Evolutionary conservation across 2,329 filamentous ascomycete genomes (phyloP).

Genomic region (Waltergamsia citrina): DNA sequence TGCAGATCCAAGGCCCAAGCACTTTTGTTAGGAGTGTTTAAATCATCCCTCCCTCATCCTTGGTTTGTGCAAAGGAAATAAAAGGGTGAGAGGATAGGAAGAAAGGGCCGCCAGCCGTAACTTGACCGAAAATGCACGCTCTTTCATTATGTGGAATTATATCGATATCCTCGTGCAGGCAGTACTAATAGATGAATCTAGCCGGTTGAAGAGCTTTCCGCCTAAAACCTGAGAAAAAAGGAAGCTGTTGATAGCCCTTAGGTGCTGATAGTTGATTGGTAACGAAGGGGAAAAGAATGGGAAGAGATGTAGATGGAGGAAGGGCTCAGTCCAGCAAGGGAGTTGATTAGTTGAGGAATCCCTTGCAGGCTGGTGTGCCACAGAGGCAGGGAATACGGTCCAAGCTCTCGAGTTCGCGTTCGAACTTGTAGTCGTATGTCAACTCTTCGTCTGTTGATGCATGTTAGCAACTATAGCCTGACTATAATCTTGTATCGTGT

Average conservation of each 20-base stretch:
- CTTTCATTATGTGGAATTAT: too few relatives aligned
- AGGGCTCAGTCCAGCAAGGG: not conserved
- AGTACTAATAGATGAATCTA: too few relatives aligned
- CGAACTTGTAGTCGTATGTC: conserved; percentile 99
- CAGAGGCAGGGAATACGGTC: conserved; percentile 97
- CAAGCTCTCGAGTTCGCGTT: conserved; percentile 87
- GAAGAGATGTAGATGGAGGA: not conserved
- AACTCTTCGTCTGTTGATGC: conserved; percentile 76
- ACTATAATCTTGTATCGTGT: too few relatives aligned
- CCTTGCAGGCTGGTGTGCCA: conserved; percentile 92
- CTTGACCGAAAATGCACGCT: not conserved
- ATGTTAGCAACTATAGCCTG: conserved; percentile 11
- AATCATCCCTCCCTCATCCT: too few relatives aligned
- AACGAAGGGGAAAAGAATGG: not conserved
- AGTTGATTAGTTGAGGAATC: conserved; percentile 78
- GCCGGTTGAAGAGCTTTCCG: not conserved
- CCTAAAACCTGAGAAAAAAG: not conserved
- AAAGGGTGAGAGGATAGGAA: too few relatives aligned
- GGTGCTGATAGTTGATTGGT: too few relatives aligned
- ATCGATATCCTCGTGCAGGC: too few relatives aligned
- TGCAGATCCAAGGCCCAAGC: too few relatives aligned
- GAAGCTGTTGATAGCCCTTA: not conserved
- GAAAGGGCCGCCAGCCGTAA: not conserved
- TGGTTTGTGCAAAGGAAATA: too few relatives aligned
- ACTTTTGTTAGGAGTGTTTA: too few relatives aligned